Evolutionary conservation across 192 early-diverging fungal genomes (phyloP), one percentile per base, ranked within the genome.

Genomic region (Rhizophagus clarus): DNA sequence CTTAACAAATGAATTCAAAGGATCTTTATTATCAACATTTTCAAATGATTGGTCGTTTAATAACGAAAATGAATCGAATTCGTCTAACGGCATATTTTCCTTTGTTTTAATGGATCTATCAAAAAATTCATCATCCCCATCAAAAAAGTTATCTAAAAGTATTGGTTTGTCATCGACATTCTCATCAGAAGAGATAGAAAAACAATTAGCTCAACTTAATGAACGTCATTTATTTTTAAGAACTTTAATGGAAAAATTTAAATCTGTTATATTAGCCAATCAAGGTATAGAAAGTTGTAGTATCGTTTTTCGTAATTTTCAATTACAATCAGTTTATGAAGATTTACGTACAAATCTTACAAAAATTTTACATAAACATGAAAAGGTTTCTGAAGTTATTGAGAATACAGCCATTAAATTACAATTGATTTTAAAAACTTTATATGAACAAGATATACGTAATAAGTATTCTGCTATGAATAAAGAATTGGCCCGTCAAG

Each of bases 361-460:
- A 26, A 64, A 64, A 28, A 29, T 64, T 64, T 64, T 64, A 64
- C 63, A 64, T 28, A 64, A 64, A 64, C 28, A n/a, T 29, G 63
- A 64, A 28, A 64, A 28, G 9, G 63, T 64, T 64, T 24, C 28
- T 12, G 63, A 28, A 64, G 24, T 64, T 24, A 64, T 64, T 28
- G 63, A 64, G n/a, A 20, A 0, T 4, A 28, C 28, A 7, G n/a
- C 63, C 4, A 26, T 29, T 14, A 64, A 64, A 14, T 64, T 64
- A 28, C 63, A 64, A 64, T 28, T 28, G 7, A 24, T 64, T n/a
- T 24, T 64, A 28, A 64, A 64, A 29, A 3, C 5, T 28, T 64
- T 64, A 64, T 64, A 64, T 64, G 63, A 64, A 28, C 63, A 64
- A 64, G 63, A 64, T 64, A 64, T 64, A 29, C 63, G 63, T 64